phyloP scores from a whole-genome alignment of 495 filamentous ascomycete genomes.

The Aspergillus homomorphus region DNA sequence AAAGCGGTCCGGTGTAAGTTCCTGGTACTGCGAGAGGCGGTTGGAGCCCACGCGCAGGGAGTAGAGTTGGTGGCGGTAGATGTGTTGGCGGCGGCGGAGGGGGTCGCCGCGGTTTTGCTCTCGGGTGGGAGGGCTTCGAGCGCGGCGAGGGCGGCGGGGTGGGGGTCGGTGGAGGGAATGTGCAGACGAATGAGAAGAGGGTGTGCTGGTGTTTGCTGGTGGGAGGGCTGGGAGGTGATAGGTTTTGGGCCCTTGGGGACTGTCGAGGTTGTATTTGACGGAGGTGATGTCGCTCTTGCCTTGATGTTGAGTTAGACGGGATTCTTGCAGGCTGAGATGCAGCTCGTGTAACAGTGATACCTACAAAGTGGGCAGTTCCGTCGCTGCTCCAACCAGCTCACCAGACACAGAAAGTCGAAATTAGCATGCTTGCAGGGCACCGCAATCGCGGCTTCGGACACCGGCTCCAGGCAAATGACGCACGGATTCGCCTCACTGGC shows the following conservation, averaged over 20 bases:
- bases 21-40: slow-evolving; percentile 70
- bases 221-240: slow-evolving; percentile 41
- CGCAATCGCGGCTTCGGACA: slow-evolving; percentile 68
- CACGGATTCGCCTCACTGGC: slow-evolving; percentile 38
- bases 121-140: slow-evolving; percentile 11
- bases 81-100: slow-evolving; percentile 63
- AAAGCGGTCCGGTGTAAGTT: slow-evolving; percentile 69
- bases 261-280: slow-evolving; percentile 64
- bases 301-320: slow-evolving; percentile 19
- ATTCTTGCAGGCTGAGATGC: neutral
- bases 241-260: slow-evolving; percentile 51
- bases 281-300: slow-evolving; percentile 62
- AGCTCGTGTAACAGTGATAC: too few species aligned
- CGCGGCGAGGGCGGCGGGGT: slow-evolving; percentile 25
- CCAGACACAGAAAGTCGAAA: slow-evolving; percentile 81
- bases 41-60: slow-evolving; percentile 86
- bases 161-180: slow-evolving; percentile 14
- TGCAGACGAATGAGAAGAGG: slow-evolving; percentile 1
- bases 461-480: slow-evolving; percentile 67
- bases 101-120: slow-evolving; percentile 49
- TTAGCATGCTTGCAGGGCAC: slow-evolving; percentile 73
- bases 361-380: slow-evolving; percentile 73
- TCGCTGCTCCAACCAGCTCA: slow-evolving; percentile 77
- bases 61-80: slow-evolving; percentile 75
- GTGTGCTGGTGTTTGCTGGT: slow-evolving; percentile 5